These are phyloP conservation scores for Globisporangium carolinianum DNA, from an alignment of 352 stramenopile genomes.

Conservation along the genomic window DNA sequence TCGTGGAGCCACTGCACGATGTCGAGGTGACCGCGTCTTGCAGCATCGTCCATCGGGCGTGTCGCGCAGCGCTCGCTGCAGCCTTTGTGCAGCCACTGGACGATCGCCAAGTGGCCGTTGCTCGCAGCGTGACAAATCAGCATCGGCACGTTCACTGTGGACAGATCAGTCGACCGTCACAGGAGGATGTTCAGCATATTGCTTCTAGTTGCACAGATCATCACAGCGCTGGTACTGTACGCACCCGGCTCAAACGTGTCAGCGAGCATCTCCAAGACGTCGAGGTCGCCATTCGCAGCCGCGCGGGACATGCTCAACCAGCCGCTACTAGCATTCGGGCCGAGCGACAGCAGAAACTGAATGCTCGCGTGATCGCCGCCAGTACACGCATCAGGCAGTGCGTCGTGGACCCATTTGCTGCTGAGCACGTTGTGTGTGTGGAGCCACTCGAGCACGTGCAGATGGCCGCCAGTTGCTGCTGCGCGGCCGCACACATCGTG, in stretches of 20 bases:
- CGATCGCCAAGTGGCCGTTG: too few relatives aligned
- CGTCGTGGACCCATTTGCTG: not conserved
- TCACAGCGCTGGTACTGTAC: not conserved
- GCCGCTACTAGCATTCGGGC: not conserved
- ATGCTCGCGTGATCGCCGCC: not conserved
- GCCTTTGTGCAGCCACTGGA: not conserved
- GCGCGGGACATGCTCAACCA: not conserved
- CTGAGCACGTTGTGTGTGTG: not conserved
- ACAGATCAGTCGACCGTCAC: too few relatives aligned
- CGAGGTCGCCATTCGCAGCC: not conserved
- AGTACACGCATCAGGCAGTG: not conserved
- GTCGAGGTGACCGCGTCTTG: not conserved
- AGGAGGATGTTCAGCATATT: not conserved
- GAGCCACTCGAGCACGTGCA: constrained; percentile 2
- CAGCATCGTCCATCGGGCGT: not conserved
- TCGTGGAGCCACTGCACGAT: constrained; percentile 1
- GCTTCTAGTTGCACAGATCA: not conserved
- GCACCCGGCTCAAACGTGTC: not conserved
- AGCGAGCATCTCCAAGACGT: not conserved
- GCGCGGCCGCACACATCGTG: not conserved
- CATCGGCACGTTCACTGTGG: too few relatives aligned
- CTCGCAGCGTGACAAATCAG: too few relatives aligned
- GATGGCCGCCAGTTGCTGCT: not conserved
- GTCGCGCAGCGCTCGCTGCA: not conserved
- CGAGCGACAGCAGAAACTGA: constrained; percentile 1